Evolutionary conservation across 2,329 filamentous ascomycete genomes (phyloP).

Genomic region (Beauveria bassiana): DNA sequence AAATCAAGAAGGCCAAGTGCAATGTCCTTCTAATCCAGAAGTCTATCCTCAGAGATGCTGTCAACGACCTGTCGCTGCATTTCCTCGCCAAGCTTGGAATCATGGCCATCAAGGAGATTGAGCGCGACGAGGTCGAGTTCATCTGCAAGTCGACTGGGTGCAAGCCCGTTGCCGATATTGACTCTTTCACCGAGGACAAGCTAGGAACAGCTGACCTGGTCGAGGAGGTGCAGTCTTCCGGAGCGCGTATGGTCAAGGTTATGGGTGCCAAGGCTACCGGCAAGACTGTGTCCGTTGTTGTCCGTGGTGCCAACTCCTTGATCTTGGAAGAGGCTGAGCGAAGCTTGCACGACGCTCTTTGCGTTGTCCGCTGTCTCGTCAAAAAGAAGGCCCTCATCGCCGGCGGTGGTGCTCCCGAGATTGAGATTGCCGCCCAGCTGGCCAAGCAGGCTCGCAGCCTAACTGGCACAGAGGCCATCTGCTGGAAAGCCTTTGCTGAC

Average conservation of each 20-base stretch:
- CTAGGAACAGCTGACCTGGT: constrained; percentile 88
- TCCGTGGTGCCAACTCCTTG: constrained; percentile 85
- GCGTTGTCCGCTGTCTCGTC: constrained; percentile 91
- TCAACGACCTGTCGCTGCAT: constrained; percentile 95
- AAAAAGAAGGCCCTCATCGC: constrained; percentile 99
- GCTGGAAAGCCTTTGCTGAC: constrained; percentile 98
- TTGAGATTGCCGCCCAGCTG: constrained; percentile 86
- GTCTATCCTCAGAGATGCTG: constrained; percentile 92
- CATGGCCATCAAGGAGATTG: constrained; percentile 92
- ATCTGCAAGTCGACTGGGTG: constrained; percentile 98
- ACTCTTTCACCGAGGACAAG: constrained; percentile 98
- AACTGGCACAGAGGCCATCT: constrained; percentile 89
- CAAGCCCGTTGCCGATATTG: constrained; percentile 97
- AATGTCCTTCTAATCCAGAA: constrained; percentile 98
- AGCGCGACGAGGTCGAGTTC: constrained; percentile 97
- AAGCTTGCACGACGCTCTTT: constrained; percentile 92
- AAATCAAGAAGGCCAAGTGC: constrained; percentile 99
- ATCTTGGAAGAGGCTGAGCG: constrained; percentile 97
- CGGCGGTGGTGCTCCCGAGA: constrained; percentile 91
- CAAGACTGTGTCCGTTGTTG: constrained; percentile 91
- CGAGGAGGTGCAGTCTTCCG: constrained; percentile 81
- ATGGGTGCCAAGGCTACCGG: constrained; percentile 78
- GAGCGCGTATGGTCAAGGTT: constrained; percentile 89
- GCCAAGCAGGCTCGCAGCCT: constrained; percentile 74
- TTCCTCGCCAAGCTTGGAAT: constrained; percentile 98